Percentiles rank a stretch among this genome's conserved stretches.
phyloP scores from a whole-genome alignment of 371 early-diverging fungal species.

The Rhizomucor miehei region DNA sequence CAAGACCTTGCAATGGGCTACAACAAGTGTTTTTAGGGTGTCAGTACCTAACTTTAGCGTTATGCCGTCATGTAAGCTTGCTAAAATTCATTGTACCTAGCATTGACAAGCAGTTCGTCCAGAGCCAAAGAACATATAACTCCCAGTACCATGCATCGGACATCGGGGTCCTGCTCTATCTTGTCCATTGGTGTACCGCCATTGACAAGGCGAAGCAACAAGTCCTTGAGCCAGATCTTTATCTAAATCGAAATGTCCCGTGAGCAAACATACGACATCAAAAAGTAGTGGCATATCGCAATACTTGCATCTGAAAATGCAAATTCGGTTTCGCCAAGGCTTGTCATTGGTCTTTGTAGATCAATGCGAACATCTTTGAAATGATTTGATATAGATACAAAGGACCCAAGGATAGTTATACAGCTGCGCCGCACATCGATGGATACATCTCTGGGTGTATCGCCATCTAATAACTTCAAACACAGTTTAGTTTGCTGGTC shows the following conservation, averaged over 20 bases:
- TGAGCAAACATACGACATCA: too few species aligned
- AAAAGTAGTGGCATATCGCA: too few species aligned
- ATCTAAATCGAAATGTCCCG: too few species aligned
- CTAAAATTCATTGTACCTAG: conserved; percentile 17
- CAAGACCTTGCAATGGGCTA: conserved; percentile 43
- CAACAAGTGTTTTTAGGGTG: too few species aligned
- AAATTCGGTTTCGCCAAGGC: conserved; percentile 13
- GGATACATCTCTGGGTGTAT: conserved; percentile 17
- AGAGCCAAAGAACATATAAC: conserved; percentile 45
- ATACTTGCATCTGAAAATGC: conserved; percentile 26
- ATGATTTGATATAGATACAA: conserved; percentile 39
- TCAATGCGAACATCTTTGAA: conserved; percentile 26
- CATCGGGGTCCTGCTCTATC: conserved; percentile 38
- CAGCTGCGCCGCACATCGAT: conserved; percentile 33
- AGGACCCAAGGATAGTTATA: conserved; percentile 40
- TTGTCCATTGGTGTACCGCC: conserved; percentile 25
- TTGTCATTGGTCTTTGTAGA: conserved; percentile 12
- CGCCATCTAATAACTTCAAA: conserved; percentile 26
- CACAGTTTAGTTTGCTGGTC: background rate
- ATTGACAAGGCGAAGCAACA: conserved; percentile 41
- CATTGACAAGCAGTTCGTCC: conserved; percentile 50
- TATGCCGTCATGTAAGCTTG: background rate
- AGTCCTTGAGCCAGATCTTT: conserved; percentile 49
- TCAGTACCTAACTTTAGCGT: too few species aligned
- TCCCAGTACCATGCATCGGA: conserved; percentile 58